Conservation (phyloP, 1,284 basidiomycete genomes). For the Pseudozyma sp. region DNA sequence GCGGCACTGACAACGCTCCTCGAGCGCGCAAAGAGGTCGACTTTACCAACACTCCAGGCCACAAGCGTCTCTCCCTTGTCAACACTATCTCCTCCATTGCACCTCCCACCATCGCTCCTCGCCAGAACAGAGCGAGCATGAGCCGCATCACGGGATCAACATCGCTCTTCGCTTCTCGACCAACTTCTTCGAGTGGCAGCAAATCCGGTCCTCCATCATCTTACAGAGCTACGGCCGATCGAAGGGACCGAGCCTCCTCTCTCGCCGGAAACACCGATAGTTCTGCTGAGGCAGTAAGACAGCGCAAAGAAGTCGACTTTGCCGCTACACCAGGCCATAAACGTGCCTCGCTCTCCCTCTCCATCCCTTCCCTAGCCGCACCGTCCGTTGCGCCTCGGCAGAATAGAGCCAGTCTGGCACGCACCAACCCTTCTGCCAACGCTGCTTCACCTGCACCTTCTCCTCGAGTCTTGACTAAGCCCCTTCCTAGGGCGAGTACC, state of each 20-base stretch:
- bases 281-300: not conserved
- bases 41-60: constrained; percentile 52
- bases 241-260: not conserved
- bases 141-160: constrained; percentile 9
- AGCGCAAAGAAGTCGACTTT: constrained; percentile 33
- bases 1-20: not conserved
- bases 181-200: not conserved
- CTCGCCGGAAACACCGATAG: not conserved
- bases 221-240: not conserved
- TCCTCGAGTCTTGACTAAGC: not conserved
- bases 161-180: not conserved
- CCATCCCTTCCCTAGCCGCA: constrained; percentile 39
- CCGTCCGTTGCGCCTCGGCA: constrained; percentile 39
- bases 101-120: constrained; percentile 33
- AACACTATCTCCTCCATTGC: constrained; percentile 23
- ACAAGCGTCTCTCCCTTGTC: constrained; percentile 34
- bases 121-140: constrained; percentile 33
- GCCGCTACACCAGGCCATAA: constrained; percentile 54
- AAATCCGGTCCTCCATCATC: constrained; percentile 1
- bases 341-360: constrained; percentile 21
- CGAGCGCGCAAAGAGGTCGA: constrained; percentile 40
- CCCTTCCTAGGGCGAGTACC: not conserved
- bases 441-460: not conserved
- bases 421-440: constrained; percentile 1
- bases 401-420: constrained; percentile 38